Percentiles rank a stretch among this genome's conserved stretches.
Conservation (phyloP, 768 basidiomycete species). For the Epithele typhae region DNA sequence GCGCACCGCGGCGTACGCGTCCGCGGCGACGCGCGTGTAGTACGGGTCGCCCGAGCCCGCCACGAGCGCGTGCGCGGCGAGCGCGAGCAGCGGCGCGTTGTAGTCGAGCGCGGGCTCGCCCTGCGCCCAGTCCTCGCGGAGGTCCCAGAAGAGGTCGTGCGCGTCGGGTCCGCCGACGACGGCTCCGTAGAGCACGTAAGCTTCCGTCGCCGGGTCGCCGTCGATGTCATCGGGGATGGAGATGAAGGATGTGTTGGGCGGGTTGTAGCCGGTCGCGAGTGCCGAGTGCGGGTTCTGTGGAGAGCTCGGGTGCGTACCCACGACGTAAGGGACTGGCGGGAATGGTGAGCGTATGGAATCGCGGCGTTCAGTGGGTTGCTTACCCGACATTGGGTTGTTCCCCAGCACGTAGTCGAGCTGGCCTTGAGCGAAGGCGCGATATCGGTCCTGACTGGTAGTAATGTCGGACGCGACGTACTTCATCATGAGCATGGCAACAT, state of each 20-base stretch:
- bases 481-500: conserved; percentile 77
- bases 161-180: conserved; percentile 84
- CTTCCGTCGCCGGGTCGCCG: conserved; percentile 63
- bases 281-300: conserved; percentile 90
- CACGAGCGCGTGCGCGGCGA: conserved; percentile 74
- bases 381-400: conserved; percentile 85
- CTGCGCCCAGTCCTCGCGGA: conserved; percentile 86
- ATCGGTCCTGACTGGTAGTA: conserved; percentile 56
- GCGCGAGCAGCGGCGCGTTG: conserved; percentile 84
- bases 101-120: conserved; percentile 89
- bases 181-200: conserved; percentile 81
- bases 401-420: conserved; percentile 85
- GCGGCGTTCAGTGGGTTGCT: conserved; percentile 12
- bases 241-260: conserved; percentile 55
- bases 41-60: conserved; percentile 69
- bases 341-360: background rate
- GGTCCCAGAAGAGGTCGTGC: conserved; percentile 75
- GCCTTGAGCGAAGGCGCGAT: conserved; percentile 69
- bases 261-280: conserved; percentile 73
- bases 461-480: conserved; percentile 62
- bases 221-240: conserved; percentile 46
- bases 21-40: conserved; percentile 67
- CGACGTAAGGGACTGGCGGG: conserved; percentile 68
- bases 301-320: conserved; percentile 87
- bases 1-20: conserved; percentile 55